phyloP scores from a whole-genome alignment of 306 rosid species.

The Prunus davidiana region DNA sequence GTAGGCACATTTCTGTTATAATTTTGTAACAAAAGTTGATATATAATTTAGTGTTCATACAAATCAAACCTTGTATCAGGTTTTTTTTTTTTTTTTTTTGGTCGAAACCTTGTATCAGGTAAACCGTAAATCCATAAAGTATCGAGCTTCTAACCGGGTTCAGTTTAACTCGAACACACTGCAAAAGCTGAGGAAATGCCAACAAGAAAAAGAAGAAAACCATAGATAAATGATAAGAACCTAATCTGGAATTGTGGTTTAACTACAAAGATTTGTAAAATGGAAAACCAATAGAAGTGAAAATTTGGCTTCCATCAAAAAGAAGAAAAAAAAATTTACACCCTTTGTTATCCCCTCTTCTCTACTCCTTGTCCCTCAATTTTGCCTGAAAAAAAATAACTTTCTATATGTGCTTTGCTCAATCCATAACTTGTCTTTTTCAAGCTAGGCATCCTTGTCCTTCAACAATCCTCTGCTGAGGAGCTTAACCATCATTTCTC shows the following conservation, averaged over 20 bases:
- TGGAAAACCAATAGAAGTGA: neutral
- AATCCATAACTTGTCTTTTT: neutral
- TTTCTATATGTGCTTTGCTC: neutral
- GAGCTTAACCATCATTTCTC: constrained; percentile 2
- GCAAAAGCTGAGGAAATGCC: neutral
- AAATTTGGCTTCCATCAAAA: neutral
- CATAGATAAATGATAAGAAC: neutral
- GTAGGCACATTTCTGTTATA: neutral
- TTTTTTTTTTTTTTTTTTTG: too few relatives aligned
- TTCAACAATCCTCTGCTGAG: constrained; percentile 14
- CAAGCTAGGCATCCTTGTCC: neutral
- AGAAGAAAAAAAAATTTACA: neutral
- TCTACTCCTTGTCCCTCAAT: neutral
- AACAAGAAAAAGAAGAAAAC: neutral
- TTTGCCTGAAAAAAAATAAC: neutral
- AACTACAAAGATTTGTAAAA: neutral
- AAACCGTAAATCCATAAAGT: neutral
- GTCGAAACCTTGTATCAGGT: neutral
- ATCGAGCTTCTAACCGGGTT: neutral
- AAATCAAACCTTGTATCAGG: neutral
- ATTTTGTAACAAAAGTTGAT: neutral
- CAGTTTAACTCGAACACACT: neutral
- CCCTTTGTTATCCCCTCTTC: neutral
- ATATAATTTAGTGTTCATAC: too few relatives aligned
- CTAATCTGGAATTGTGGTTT: neutral